Evolutionary conservation across 2,329 filamentous ascomycete species (phyloP).

Genomic region (Hypoxylon sp.): DNA sequence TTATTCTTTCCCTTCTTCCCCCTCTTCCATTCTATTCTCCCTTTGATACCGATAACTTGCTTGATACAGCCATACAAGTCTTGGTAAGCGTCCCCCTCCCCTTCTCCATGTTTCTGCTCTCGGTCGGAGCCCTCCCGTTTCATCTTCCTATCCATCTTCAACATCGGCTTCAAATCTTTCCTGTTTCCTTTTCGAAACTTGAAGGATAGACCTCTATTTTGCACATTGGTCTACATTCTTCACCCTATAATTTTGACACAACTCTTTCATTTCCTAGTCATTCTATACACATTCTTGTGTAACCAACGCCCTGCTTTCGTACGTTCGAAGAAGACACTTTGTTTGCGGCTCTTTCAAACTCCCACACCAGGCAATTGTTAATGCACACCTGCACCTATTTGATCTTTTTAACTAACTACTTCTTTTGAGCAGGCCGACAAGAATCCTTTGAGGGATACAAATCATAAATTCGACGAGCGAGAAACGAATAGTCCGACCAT

Average conservation of each 20-base stretch:
- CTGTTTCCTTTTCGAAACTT: slow-evolving; percentile 2
- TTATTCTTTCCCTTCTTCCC: slow-evolving; percentile 14
- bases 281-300: background rate
- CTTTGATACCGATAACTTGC: slow-evolving; percentile 28
- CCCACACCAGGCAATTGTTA: background rate
- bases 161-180: slow-evolving; percentile 17
- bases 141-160: slow-evolving; percentile 17
- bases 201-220: background rate
- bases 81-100: slow-evolving; percentile 39
- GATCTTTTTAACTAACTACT: slow-evolving; percentile 17
- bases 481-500: background rate
- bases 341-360: background rate
- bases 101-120: slow-evolving; percentile 29
- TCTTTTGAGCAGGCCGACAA: slow-evolving; percentile 14
- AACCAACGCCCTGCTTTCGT: slow-evolving; percentile 6
- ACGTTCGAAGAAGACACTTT: background rate
- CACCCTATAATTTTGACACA: background rate
- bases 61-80: slow-evolving; percentile 19
- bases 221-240: background rate
- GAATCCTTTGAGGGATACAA: slow-evolving; percentile 13
- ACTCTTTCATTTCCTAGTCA: background rate
- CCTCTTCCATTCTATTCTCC: slow-evolving; percentile 26
- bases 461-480: slow-evolving; percentile 10
- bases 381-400: background rate
- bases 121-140: slow-evolving; percentile 31